Evolutionary conservation across 2,329 filamentous ascomycete genomes (phyloP).

Genomic region (Aureobasidium sp.): DNA sequence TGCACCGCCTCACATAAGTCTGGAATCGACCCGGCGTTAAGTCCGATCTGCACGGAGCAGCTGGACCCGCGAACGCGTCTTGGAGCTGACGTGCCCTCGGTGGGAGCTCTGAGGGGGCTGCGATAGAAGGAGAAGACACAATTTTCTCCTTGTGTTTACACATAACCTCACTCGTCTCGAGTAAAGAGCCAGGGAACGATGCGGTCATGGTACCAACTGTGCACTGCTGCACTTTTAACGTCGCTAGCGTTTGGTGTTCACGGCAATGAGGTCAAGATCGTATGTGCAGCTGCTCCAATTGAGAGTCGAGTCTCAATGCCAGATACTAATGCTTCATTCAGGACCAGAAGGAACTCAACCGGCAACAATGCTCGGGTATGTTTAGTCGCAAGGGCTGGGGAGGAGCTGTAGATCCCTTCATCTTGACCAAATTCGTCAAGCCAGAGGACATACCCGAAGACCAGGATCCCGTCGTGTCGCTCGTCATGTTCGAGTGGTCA

Average conservation of each 20-base stretch:
- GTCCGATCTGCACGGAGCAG: slow-evolving; percentile 2
- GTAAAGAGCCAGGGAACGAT: slow-evolving; percentile 19
- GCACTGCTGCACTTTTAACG: slow-evolving; percentile 26
- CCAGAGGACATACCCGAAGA: slow-evolving; percentile 49
- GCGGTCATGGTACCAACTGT: slow-evolving; percentile 25
- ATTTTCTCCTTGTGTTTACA: not conserved
- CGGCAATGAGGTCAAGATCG: slow-evolving; percentile 28
- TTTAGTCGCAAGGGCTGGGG: slow-evolving; percentile 88
- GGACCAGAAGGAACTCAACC: slow-evolving; percentile 69
- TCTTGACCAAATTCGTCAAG: slow-evolving; percentile 71
- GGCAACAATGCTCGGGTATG: slow-evolving; percentile 87
- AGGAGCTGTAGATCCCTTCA: slow-evolving; percentile 80
- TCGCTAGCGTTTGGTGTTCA: slow-evolving; percentile 20
- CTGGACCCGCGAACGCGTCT: slow-evolving; percentile 1
- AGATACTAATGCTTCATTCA: not conserved
- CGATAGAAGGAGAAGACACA: not conserved
- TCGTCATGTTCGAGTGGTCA: slow-evolving; percentile 91
- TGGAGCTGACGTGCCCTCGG: not conserved
- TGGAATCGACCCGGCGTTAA: slow-evolving; percentile 1
- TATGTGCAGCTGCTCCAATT: slow-evolving; percentile 19
- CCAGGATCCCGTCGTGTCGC: slow-evolving; percentile 68
- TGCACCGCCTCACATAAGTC: not conserved
- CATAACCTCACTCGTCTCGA: not conserved
- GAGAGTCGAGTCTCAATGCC: not conserved
- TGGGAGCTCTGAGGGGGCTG: not conserved